Conservation (phyloP, 2,329 filamentous ascomycete genomes). For the Xylariaceae sp. region DNA sequence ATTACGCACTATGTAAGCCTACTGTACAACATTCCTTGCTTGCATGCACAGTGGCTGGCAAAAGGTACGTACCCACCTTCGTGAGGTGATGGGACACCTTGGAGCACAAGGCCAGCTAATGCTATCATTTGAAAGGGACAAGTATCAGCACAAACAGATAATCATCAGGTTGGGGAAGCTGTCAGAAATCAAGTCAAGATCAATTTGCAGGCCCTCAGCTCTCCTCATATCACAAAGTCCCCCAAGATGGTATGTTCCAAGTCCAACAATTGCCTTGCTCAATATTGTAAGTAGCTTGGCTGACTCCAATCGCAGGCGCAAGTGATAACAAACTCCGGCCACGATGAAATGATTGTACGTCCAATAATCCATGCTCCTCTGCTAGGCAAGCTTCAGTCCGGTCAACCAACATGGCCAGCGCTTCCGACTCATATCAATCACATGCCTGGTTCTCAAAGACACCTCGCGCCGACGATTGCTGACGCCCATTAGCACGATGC, state of each 20-base stretch:
- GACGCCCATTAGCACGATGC: slow-evolving; percentile 73
- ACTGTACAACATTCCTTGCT: too few species aligned
- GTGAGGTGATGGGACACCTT: slow-evolving; percentile 4
- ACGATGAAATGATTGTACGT: slow-evolving; percentile 99
- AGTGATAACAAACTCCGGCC: slow-evolving; percentile 77
- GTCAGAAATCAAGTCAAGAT: slow-evolving; percentile 4
- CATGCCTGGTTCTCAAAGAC: too few species aligned
- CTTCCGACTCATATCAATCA: too few species aligned
- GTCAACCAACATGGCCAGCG: slow-evolving; percentile 19
- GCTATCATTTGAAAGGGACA: slow-evolving; percentile 15
- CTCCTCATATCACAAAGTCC: neutral
- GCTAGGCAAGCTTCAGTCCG: neutral
- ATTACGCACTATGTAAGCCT: too few species aligned
- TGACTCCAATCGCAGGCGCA: slow-evolving; percentile 41
- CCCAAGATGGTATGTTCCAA: slow-evolving; percentile 23
- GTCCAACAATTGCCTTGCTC: neutral
- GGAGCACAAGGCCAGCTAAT: slow-evolving; percentile 15
- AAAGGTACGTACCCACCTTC: neutral
- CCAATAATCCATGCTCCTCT: slow-evolving; percentile 3
- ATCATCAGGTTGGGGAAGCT: neutral
- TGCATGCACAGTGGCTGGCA: too few species aligned
- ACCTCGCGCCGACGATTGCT: too few species aligned
- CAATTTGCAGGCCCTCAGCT: neutral
- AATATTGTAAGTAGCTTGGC: slow-evolving; percentile 6
- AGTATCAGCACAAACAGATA: slow-evolving; percentile 6